These are phyloP conservation scores for Aspergillus ruber DNA, from an alignment of 2,329 filamentous ascomycete genomes.

Conservation along the genomic window DNA sequence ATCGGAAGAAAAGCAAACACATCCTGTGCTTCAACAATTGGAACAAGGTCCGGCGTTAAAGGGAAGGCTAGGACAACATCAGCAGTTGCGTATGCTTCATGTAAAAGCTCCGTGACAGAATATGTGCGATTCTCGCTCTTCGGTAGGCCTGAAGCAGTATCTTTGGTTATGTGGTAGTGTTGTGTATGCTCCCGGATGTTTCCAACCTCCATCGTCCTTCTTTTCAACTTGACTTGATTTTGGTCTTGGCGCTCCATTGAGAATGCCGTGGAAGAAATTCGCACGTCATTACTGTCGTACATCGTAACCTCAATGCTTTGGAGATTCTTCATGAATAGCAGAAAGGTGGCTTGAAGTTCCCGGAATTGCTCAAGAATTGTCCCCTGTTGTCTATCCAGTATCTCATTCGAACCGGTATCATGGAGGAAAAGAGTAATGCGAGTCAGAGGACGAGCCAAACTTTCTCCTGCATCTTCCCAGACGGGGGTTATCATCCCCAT, in stretches of 20 bases:
- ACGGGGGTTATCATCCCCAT: conserved; percentile 49
- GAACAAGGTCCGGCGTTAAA: conserved; percentile 22
- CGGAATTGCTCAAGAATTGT: conserved; percentile 8
- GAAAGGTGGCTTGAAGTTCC: conserved; percentile 32
- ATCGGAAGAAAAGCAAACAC: conserved; percentile 46
- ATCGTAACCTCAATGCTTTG: conserved; percentile 17
- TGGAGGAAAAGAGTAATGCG: conserved; percentile 32
- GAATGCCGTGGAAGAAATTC: conserved; percentile 2
- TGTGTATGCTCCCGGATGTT: conserved; percentile 1
- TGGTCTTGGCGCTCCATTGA: not conserved
- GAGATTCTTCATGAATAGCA: conserved; percentile 42
- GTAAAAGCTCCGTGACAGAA: not conserved
- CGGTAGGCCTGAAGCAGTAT: conserved; percentile 9
- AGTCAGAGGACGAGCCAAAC: conserved; percentile 14
- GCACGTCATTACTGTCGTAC: conserved; percentile 8
- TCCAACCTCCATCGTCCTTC: not conserved
- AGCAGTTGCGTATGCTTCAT: conserved; percentile 10
- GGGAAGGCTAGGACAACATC: conserved; percentile 46
- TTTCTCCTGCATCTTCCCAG: conserved; percentile 9
- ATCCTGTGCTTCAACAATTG: conserved; percentile 36
- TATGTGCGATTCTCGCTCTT: conserved; percentile 14
- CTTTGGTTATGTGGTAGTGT: conserved; percentile 26
- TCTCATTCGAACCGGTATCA: conserved; percentile 15
- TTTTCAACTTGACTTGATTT: not conserved
- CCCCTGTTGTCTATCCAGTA: conserved; percentile 13